Evolutionary conservation across 1,139 yeast genomes (phyloP).

Genomic region (Lodderomyces elongisporus): DNA sequence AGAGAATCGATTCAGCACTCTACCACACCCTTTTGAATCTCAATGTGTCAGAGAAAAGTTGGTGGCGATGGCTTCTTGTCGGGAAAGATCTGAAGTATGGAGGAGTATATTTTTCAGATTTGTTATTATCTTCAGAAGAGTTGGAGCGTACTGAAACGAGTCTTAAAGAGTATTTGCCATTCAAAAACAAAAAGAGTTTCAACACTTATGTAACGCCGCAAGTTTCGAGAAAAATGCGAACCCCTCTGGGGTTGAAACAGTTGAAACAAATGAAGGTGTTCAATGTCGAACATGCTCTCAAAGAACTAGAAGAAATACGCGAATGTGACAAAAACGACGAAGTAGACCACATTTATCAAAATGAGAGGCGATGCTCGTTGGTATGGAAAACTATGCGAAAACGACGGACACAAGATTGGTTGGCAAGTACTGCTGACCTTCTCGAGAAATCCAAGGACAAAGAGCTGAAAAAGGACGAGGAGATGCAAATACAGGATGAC

Average conservation of each 20-base stretch:
- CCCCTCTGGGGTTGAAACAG: slow-evolving; percentile 5
- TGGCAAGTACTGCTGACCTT: background rate
- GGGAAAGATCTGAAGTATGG: slow-evolving; percentile 29
- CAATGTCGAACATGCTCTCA: slow-evolving; percentile 5
- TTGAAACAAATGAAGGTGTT: slow-evolving; percentile 7
- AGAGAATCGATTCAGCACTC: slow-evolving; percentile 22
- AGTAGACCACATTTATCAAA: background rate
- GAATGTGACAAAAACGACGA: slow-evolving; percentile 3
- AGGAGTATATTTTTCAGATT: slow-evolving; percentile 22
- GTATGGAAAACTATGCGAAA: background rate
- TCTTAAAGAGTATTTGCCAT: slow-evolving; percentile 19
- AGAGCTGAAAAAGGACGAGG: background rate
- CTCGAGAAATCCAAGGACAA: background rate
- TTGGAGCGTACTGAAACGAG: slow-evolving; percentile 17
- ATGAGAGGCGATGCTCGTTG: background rate
- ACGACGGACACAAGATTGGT: background rate
- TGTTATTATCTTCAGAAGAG: slow-evolving; percentile 19
- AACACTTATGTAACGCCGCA: slow-evolving; percentile 43
- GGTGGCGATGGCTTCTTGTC: slow-evolving; percentile 43
- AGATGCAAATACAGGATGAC: background rate
- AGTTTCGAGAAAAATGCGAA: slow-evolving; percentile 38
- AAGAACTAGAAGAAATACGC: background rate
- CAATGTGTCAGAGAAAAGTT: slow-evolving; percentile 25
- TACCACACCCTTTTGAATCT: slow-evolving; percentile 27
- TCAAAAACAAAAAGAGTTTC: slow-evolving; percentile 34